Evolutionary conservation across 495 filamentous ascomycete genomes (phyloP), one percentile per base, ranked within the genome.

Genomic region (Parachaetomium inaequale): DNA sequence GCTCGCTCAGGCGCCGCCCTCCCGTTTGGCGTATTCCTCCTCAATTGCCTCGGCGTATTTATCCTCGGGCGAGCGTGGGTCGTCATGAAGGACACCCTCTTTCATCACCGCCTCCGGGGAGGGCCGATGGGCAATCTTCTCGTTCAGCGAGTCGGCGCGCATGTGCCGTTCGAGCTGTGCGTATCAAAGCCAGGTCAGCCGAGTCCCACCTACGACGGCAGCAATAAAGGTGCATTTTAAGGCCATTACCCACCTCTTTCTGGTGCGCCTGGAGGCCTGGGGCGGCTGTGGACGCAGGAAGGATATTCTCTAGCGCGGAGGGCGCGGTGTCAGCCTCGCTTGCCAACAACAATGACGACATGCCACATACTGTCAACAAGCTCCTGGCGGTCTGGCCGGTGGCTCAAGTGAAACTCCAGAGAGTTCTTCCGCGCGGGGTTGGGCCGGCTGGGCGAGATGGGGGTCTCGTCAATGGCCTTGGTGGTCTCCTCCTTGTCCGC

Each of bases 391-490:
- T 92, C 89, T 12, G 92, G 92, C 40, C 92, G 88, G 59, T 84
- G 84, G 69, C 87, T 84, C 60, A 96, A 82, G 68, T 93, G 89
- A 67, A 89, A 90, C 76, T 94, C 91, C 32, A 96, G 85, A n/a
- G 89, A 92, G 78, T 95, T 87, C 74, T 90, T 90, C 67, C 92
- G 87, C 66, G 86, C 86, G 1, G 63, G 43, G 62, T 78, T 73
- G 23, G 75, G 71, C 23, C 71, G 67, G 62, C 82, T 77, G 57
- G 88, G 84, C n/a, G 88, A 87, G 74, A 89, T 89, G 67, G 84
- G 81, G 4, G 81, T 81, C 65, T 81, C 76, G 72, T 87, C 75
- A 47, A 75, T 21, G 19, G 43, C 14, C 1, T 61, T 36, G 17
- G 58, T 19, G 26, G 64, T 68, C n/a, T 72, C 68, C 25, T 64